Evolutionary conservation across 768 basidiomycete genomes (phyloP).

Genomic region (Phylloporus rhodoxanthus): DNA sequence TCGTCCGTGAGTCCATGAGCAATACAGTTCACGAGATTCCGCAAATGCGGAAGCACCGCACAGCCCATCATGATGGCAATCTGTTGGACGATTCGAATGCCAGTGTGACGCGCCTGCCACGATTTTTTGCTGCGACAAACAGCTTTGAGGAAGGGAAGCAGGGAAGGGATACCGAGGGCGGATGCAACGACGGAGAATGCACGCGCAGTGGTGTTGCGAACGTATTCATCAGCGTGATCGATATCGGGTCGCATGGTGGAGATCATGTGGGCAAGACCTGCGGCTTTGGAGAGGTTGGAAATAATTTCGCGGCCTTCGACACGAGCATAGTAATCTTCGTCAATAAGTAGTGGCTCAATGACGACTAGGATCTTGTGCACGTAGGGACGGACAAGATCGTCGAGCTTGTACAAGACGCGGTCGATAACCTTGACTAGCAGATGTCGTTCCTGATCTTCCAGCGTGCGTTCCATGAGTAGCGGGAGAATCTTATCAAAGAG

Average conservation of each 20-base stretch:
- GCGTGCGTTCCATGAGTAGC: conserved; percentile 93
- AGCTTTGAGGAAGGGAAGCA: conserved; percentile 96
- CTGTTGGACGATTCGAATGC: conserved; percentile 98
- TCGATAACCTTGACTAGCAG: conserved; percentile 98
- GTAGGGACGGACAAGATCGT: conserved; percentile 97
- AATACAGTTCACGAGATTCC: conserved; percentile 94
- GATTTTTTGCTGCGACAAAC: conserved; percentile 99
- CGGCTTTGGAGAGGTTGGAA: too few relatives aligned
- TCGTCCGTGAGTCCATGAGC: conserved; percentile 76
- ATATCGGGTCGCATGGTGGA: conserved; percentile 56
- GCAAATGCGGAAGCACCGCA: conserved; percentile 92
- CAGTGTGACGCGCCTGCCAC: conserved; percentile 99
- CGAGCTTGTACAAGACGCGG: conserved; percentile 96
- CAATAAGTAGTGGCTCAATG: conserved; percentile 51
- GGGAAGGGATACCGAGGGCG: conserved; percentile 93
- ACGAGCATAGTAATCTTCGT: too few relatives aligned
- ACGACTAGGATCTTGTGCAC: conserved; percentile 99
- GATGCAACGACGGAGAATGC: conserved; percentile 99
- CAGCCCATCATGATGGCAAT: conserved; percentile 99
- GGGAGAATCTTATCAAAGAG: conserved; percentile 98
- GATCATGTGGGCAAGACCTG: too few relatives aligned
- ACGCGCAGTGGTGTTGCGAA: conserved; percentile 95
- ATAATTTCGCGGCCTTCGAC: too few relatives aligned
- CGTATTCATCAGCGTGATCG: conserved; percentile 97
- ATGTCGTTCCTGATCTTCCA: conserved; percentile 98